A percentile compares a stretch with the other conserved stretches of the same genome.
These are phyloP conservation scores for Fonsecaea multimorphosa DNA, from an alignment of 2,329 filamentous ascomycete species.

Conservation along the genomic window DNA sequence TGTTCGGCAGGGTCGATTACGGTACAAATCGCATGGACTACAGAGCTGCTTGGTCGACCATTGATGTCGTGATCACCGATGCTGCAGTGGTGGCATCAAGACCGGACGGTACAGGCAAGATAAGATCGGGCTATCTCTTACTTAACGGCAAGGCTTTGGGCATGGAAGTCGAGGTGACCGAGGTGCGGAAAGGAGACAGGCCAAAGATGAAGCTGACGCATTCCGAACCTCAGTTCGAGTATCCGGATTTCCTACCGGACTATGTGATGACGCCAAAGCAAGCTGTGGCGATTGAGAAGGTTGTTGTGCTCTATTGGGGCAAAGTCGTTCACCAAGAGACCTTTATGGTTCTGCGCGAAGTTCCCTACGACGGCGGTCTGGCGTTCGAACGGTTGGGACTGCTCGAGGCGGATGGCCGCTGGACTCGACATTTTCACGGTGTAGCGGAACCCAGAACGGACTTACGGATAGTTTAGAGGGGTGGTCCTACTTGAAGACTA, in stretches of 20 bases:
- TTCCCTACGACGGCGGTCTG: background rate
- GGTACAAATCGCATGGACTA: constrained; percentile 10
- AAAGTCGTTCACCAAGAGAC: background rate
- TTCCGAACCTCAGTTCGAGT: background rate
- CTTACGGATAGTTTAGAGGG: background rate
- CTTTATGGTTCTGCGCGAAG: constrained; percentile 2
- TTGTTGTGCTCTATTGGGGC: constrained; percentile 10
- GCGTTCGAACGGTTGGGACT: constrained; percentile 6
- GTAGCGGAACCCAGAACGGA: background rate
- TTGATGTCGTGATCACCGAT: constrained; percentile 2
- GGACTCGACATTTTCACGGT: constrained; percentile 1
- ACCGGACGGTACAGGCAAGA: constrained; percentile 7
- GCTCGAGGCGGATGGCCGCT: background rate
- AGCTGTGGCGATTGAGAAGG: constrained; percentile 2
- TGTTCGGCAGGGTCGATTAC: constrained; percentile 9
- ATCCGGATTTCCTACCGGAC: background rate
- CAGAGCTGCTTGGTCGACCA: background rate
- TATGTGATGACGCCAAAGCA: constrained; percentile 2
- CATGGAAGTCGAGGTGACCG: background rate
- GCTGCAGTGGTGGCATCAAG: constrained; percentile 2
- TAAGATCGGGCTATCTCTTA: constrained; percentile 5
- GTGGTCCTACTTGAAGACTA: background rate
- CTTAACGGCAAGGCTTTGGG: constrained; percentile 6
- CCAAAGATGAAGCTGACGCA: constrained; percentile 6
- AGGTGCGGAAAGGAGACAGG: background rate